These are phyloP conservation scores for Suillus clintonianus DNA, from an alignment of 768 basidiomycete genomes.

Conservation along the genomic window DNA sequence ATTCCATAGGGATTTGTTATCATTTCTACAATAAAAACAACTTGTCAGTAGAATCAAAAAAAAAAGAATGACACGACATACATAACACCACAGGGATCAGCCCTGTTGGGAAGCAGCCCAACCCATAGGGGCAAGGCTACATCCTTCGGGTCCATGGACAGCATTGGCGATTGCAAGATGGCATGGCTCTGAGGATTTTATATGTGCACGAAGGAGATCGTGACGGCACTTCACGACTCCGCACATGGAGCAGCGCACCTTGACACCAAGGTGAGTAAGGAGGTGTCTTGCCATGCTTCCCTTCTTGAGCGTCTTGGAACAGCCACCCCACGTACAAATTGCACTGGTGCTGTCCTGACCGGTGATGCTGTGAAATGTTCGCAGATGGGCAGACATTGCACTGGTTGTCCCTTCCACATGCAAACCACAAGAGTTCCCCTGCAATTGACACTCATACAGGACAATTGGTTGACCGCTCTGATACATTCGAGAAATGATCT, in stretches of 20 bases:
- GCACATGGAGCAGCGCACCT: background rate
- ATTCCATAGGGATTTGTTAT: too few relatives aligned
- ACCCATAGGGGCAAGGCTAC: background rate
- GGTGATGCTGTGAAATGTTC: conserved; percentile 1
- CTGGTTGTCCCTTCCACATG: background rate
- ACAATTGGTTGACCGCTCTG: background rate
- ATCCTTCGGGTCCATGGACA: background rate
- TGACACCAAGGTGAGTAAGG: conserved; percentile 6
- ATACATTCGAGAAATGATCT: background rate
- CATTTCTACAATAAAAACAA: too few relatives aligned
- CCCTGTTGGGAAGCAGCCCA: background rate
- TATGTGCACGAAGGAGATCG: background rate
- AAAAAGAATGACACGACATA: background rate
- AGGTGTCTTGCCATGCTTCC: conserved; percentile 10
- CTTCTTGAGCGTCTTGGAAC: background rate
- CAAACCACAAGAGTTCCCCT: background rate
- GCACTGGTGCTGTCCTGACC: background rate
- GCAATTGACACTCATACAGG: background rate
- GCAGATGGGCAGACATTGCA: conserved; percentile 5
- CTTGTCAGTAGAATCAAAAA: too few relatives aligned
- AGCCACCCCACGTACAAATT: conserved; percentile 3
- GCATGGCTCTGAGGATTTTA: background rate
- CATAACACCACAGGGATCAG: background rate
- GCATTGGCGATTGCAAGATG: background rate
- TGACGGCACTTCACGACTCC: background rate